phyloP scores from a whole-genome alignment of 352 stramenopile genomes.

The Pythium dissimile region DNA sequence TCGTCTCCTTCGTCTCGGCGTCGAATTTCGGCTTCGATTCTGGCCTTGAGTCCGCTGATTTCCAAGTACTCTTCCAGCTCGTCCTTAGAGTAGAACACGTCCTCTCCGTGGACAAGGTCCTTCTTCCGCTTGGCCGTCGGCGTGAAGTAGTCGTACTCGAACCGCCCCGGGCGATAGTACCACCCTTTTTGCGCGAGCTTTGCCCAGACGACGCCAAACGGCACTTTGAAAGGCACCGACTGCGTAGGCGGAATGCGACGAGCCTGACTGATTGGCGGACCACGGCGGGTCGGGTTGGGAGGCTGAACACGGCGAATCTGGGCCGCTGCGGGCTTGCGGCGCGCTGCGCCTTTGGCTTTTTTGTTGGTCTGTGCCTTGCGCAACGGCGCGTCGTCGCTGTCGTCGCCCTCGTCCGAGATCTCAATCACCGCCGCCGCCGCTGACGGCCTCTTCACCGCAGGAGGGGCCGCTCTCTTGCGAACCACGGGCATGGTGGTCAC shows the following conservation, averaged over 20 bases:
- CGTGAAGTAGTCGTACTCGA: slow-evolving; percentile 75
- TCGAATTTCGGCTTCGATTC: slow-evolving; percentile 35
- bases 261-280: too few species aligned
- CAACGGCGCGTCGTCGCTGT: slow-evolving; percentile 5
- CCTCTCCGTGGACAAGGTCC: slow-evolving; percentile 31
- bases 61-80: slow-evolving; percentile 51
- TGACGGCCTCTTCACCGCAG: neutral
- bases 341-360: neutral
- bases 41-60: slow-evolving; percentile 44
- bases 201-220: slow-evolving; percentile 60
- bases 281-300: too few species aligned
- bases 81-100: slow-evolving; percentile 50
- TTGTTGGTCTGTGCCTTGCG: neutral
- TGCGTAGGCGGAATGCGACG: too few species aligned
- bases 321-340: slow-evolving; percentile 5
- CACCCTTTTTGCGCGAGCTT: slow-evolving; percentile 45
- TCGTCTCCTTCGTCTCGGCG: neutral
- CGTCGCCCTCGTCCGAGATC: slow-evolving; percentile 20
- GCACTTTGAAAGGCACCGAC: too few species aligned
- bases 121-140: slow-evolving; percentile 35
- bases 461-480: neutral
- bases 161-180: slow-evolving; percentile 33
- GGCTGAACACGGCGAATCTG: neutral
- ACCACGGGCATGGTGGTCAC: neutral
- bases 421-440: slow-evolving; percentile 1